Base-by-base conservation (phyloP, 2,329 filamentous ascomycete genomes). In the Clonostachys byssicola region DNA sequence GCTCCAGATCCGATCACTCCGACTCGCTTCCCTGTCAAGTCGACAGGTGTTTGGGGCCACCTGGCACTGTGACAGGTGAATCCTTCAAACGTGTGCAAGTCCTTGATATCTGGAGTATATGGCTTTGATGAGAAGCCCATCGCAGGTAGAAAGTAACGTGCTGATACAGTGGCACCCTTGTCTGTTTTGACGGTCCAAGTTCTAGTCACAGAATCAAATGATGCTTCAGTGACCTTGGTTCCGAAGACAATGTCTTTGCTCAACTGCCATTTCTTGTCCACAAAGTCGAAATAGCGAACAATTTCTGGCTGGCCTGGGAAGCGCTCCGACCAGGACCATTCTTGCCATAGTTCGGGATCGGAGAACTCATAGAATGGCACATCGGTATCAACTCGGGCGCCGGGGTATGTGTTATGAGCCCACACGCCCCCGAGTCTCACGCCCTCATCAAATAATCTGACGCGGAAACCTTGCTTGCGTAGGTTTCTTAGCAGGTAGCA, bases 1-100 rank as follows among this genome's bases (percentile, higher is more conserved):
- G 77, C 68, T 7, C 77, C 77, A 45, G 77, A 80, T 10, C 78
- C 78, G 43, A 83, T 78, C 14, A 83, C 65, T 3, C 72, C 76
- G 8, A 81, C 71, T 0, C 63, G 68, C 56, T 80, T 81, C 50
- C 67, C 70, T n/a, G 64, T 57, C 48, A 71, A 68, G 45, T 78
- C 69, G 36, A 23, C 17, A 13, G 12, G 12, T 14, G 12, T 14
- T 2, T 42, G 18, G 40, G 40, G 40, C 40, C 40, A 42, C 17
- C 23, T 18, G 12, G 40, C 18, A 20, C 17, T 17, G 16, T 42
- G 40, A 12, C 18, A 13, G 17, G 17, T 18, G 12, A 23, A 18
- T 13, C 40, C 40, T 17, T 17, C 14, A 23, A 42, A 42, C 3
- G 12, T 42, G 40, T 57, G 54, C 7, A 64, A 44, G 1, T 68